phyloP scores from a whole-genome alignment of 2,329 filamentous ascomycete genomes.

The Xylaria sp. region DNA sequence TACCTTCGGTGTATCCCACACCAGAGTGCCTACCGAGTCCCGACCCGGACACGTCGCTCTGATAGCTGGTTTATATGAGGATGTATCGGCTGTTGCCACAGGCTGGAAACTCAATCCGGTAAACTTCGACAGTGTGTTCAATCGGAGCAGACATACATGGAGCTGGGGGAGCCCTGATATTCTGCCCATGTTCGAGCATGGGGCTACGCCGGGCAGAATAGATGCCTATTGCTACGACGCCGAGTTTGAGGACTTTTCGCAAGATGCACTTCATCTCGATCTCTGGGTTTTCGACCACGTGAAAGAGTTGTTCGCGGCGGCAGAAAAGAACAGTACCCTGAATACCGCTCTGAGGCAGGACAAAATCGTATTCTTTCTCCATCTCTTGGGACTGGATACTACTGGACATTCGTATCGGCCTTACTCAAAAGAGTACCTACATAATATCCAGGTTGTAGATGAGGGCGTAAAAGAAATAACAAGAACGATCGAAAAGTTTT shows the following conservation, averaged over 20 bases:
- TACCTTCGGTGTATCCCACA: conserved; percentile 97
- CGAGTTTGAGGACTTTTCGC: conserved; percentile 90
- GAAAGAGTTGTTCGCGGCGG: conserved; percentile 83
- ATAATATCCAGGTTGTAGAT: conserved; percentile 95
- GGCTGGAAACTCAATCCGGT: conserved; percentile 99
- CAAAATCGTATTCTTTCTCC: conserved; percentile 93
- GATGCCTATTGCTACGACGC: conserved; percentile 86
- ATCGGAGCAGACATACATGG: conserved; percentile 95
- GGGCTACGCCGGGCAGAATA: conserved; percentile 86
- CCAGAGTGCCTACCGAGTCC: conserved; percentile 95
- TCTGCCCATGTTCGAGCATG: conserved; percentile 93
- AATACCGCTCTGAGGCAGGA: conserved; percentile 79
- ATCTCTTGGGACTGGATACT: conserved; percentile 91
- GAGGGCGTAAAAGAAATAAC: conserved; percentile 87
- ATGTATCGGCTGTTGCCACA: conserved; percentile 96
- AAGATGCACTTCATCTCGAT: conserved; percentile 83
- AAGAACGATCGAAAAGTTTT: conserved; percentile 84
- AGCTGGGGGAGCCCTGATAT: conserved; percentile 99
- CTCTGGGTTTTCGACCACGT: conserved; percentile 97
- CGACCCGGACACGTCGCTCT: conserved; percentile 95
- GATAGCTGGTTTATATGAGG: conserved; percentile 96
- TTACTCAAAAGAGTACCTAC: conserved; percentile 93
- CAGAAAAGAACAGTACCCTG: conserved; percentile 79
- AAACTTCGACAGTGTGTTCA: conserved; percentile 99
- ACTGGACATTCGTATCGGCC: conserved; percentile 86